Conservation (phyloP, 805 yeast genomes). For the Spathaspora gorwiae region DNA sequence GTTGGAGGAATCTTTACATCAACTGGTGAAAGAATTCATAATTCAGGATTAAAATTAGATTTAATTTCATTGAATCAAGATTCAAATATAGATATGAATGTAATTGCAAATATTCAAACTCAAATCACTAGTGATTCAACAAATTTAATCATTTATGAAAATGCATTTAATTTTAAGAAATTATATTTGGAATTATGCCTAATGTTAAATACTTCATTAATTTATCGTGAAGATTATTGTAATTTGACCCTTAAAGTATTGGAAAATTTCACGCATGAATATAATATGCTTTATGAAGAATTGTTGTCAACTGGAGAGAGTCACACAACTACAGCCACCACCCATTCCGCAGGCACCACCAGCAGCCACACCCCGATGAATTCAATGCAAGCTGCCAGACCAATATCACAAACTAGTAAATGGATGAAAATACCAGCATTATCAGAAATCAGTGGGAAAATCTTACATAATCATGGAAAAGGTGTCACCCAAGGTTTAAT, state of each 20-base stretch:
- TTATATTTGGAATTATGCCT: slow-evolving; percentile 47
- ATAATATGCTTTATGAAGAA: slow-evolving; percentile 29
- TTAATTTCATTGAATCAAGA: slow-evolving; percentile 31
- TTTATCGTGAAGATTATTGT: slow-evolving; percentile 54
- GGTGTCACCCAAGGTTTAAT: slow-evolving; percentile 9
- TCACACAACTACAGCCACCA: neutral
- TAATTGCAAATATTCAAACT: slow-evolving; percentile 1
- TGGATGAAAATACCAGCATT: slow-evolving; percentile 33
- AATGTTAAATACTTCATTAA: slow-evolving; percentile 55
- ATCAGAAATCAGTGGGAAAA: slow-evolving; percentile 14
- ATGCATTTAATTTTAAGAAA: slow-evolving; percentile 43
- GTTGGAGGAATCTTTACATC: slow-evolving; percentile 16
- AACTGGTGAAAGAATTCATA: slow-evolving; percentile 1
- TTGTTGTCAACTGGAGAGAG: slow-evolving; percentile 29
- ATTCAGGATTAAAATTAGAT: slow-evolving; percentile 15
- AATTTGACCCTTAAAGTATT: slow-evolving; percentile 36
- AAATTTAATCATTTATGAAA: slow-evolving; percentile 24
- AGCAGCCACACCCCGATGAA: neutral
- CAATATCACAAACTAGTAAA: slow-evolving; percentile 21
- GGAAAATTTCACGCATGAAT: slow-evolving; percentile 30
- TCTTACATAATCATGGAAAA: slow-evolving; percentile 4
- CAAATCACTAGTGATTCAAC: slow-evolving; percentile 1
- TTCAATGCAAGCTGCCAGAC: slow-evolving; percentile 9
- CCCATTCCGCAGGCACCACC: neutral
- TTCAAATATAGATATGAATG: neutral